phyloP scores from a whole-genome alignment of 2,329 filamentous ascomycete genomes.

The Hymenoscyphus linearis region DNA sequence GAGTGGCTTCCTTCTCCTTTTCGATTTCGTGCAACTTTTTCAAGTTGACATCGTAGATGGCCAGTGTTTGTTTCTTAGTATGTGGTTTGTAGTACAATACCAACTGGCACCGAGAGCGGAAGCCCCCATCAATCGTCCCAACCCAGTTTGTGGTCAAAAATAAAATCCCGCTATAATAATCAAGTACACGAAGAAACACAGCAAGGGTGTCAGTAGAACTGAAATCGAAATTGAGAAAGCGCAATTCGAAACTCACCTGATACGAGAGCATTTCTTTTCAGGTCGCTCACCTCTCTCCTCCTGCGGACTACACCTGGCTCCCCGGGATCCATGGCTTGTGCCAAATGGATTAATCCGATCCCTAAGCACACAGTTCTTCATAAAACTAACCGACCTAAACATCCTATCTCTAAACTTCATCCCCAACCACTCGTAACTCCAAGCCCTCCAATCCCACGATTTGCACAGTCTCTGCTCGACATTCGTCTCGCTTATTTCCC shows the following conservation, averaged over 20 bases:
- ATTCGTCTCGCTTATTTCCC: not conserved
- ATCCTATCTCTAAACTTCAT: not conserved
- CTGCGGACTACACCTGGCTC: not conserved
- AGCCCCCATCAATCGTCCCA: not conserved
- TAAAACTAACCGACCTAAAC: not conserved
- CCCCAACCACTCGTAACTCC: not conserved
- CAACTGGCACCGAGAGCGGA: not conserved
- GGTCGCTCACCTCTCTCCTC: constrained; percentile 24
- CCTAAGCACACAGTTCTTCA: not conserved
- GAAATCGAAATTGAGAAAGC: not conserved
- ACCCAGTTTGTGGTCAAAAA: constrained; percentile 39
- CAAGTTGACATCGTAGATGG: not conserved
- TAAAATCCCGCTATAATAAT: constrained; percentile 38
- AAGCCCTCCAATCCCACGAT: not conserved
- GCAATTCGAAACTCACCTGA: constrained; percentile 12
- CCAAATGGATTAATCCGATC: not conserved
- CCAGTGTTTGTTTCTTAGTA: not conserved
- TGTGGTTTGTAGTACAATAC: not conserved
- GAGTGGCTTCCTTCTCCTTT: not conserved
- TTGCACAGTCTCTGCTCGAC: not conserved
- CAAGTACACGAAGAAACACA: constrained; percentile 33
- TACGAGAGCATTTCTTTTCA: constrained; percentile 32
- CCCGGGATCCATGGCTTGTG: not conserved
- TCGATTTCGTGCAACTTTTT: not conserved
- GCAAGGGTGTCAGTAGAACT: not conserved